phyloP scores from a whole-genome alignment of 1,139 yeast species.

The Yamadazyma diddensiae region DNA sequence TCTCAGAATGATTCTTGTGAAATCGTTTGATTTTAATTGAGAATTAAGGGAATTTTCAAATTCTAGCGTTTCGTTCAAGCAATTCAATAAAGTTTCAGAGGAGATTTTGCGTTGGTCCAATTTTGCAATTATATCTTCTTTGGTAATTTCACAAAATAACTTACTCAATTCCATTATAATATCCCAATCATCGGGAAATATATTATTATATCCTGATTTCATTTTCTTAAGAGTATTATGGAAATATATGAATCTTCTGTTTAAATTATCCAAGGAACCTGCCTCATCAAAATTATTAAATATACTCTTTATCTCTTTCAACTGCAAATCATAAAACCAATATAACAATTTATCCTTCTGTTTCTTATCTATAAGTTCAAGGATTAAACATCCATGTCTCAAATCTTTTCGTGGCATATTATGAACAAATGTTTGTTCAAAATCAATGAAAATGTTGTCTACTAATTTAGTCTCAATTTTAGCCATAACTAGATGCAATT shows the following conservation, averaged over 20 bases:
- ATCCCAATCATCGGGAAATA: slow-evolving; percentile 73
- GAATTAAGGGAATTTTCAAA: slow-evolving; percentile 74
- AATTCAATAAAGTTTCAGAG: slow-evolving; percentile 56
- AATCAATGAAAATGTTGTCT: slow-evolving; percentile 74
- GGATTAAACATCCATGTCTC: slow-evolving; percentile 63
- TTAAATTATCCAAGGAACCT: slow-evolving; percentile 83
- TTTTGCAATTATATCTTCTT: slow-evolving; percentile 51
- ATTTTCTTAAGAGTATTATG: slow-evolving; percentile 65
- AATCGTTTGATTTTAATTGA: slow-evolving; percentile 43
- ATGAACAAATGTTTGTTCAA: slow-evolving; percentile 45
- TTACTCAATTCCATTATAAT: slow-evolving; percentile 60
- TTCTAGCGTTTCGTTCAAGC: slow-evolving; percentile 45
- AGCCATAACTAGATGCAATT: slow-evolving; percentile 59
- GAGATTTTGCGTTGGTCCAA: slow-evolving; percentile 29
- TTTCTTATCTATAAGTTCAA: slow-evolving; percentile 64
- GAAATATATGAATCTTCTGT: slow-evolving; percentile 78
- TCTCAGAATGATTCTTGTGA: slow-evolving; percentile 57
- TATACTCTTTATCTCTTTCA: slow-evolving; percentile 71
- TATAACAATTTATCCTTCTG: slow-evolving; percentile 60
- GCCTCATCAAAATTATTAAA: slow-evolving; percentile 86
- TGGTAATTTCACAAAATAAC: slow-evolving; percentile 67
- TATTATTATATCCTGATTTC: slow-evolving; percentile 46
- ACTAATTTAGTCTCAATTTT: slow-evolving; percentile 63
- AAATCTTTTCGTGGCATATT: slow-evolving; percentile 28
- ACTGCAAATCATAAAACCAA: slow-evolving; percentile 72